Base-by-base conservation (phyloP, 108 stramenopile species). In the Licmophora abbreviata region DNA sequence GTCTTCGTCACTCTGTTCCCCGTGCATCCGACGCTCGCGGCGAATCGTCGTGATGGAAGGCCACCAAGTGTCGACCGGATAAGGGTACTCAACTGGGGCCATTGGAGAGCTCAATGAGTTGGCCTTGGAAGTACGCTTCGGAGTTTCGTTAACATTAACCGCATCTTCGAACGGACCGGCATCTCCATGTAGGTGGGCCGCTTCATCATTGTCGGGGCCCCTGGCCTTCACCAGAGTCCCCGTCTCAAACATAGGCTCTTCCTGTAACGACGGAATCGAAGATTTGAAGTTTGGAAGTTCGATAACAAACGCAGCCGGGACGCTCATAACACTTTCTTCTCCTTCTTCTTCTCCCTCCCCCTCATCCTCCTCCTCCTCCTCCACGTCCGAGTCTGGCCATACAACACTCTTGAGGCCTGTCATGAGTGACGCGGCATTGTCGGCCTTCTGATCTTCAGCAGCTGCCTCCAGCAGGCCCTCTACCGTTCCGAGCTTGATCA, bases 1-100 rank as follows among this genome's bases (percentile, higher is more conserved):
- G 23, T 76, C 78, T 29, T 77, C 76, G 29, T 65, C 58, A 14
- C 48, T 38, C 10, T 44, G 34, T 15, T 63, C 58, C 11, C 70
- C 78, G 12, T 41, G 29, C 26, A 56, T 31, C 32, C 64, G 66
- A 24, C 73, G 50, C 65, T 88, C 87, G 21, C 69, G 55, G 7
- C 69, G 77, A n/a, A 84, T 76, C 26, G 44, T 41, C 9, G 35
- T 28, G 12, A 60, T 49, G 12, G 77, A 69, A 25, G 87, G 87
- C 87, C 87, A 88, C 87, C 87, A 88, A n/a, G 63, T 52, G 33
- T 83, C 83, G 34, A 77, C 36, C 1, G 66, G 76, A 29, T 58
- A 64, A 9, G 66, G 63, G 22, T 63, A 64, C 22, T n/a, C n/a
- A n/a, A n/a, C 29, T 38, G 29, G 64, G 57, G 21, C 17, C 23